Evolutionary conservation across 331 rosid species (phyloP).

Genomic region (Erythrophleum ivorense): DNA sequence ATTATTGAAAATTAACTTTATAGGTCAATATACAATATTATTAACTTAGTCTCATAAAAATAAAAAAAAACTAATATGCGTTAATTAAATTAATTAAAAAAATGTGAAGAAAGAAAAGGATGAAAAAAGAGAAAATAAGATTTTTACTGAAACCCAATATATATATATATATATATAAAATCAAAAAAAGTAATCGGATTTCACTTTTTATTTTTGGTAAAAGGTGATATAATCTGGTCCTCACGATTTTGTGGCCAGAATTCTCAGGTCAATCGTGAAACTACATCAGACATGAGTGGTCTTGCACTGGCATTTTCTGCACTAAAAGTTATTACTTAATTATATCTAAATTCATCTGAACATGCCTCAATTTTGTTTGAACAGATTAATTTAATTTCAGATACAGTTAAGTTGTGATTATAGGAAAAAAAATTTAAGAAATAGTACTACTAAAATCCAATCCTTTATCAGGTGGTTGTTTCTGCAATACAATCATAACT

Average conservation of each 20-base stretch:
- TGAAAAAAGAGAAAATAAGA: not conserved
- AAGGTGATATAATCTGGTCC: not conserved
- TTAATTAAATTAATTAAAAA: not conserved
- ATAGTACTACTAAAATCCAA: too few relatives aligned
- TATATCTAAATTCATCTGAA: too few relatives aligned
- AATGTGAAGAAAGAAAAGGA: not conserved
- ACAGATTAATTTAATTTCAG: too few relatives aligned
- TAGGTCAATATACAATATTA: not conserved
- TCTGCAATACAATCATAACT: too few relatives aligned
- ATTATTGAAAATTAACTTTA: too few relatives aligned
- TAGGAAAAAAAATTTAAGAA: too few relatives aligned
- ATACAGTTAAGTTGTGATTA: too few relatives aligned
- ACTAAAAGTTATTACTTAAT: not conserved
- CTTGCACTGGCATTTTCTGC: not conserved
- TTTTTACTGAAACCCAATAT: not conserved
- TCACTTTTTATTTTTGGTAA: not conserved
- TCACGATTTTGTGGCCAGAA: not conserved
- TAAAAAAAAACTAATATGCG: not conserved
- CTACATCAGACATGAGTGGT: not conserved
- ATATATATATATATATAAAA: too few relatives aligned
- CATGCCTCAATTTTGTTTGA: too few relatives aligned
- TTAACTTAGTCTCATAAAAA: not conserved
- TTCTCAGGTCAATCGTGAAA: not conserved
- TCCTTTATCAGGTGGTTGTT: too few relatives aligned
- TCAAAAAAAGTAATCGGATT: not conserved